A percentile compares a stretch with the other conserved stretches of the same genome.
These are phyloP conservation scores for Ilyonectria mors-panacis DNA, from an alignment of 2,329 filamentous ascomycete species.

Conservation along the genomic window DNA sequence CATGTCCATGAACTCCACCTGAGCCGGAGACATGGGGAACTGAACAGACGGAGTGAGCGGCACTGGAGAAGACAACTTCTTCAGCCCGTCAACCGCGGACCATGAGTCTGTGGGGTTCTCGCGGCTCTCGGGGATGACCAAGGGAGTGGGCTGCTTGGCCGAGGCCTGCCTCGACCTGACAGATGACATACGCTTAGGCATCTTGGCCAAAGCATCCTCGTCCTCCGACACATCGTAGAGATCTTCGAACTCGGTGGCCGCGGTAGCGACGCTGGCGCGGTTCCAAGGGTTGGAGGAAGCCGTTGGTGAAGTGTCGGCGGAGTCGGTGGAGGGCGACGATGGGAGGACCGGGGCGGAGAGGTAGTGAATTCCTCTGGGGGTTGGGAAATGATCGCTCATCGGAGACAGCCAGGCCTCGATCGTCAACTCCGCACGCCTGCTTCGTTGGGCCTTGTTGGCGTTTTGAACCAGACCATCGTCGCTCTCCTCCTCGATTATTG, in stretches of 20 bases:
- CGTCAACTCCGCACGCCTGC: constrained; percentile 58
- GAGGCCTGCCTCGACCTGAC: constrained; percentile 60
- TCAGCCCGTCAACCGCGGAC: constrained; percentile 61
- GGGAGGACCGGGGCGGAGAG: constrained; percentile 74
- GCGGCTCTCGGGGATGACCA: constrained; percentile 66
- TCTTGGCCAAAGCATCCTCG: constrained; percentile 64
- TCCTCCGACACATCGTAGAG: constrained; percentile 90
- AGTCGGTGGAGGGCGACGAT: constrained; percentile 71
- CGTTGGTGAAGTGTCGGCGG: constrained; percentile 69
- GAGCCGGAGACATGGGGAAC: constrained; percentile 82
- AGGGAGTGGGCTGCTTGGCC: constrained; percentile 56
- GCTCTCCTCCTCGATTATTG: constrained; percentile 73
- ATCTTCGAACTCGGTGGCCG: constrained; percentile 84
- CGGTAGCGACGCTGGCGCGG: constrained; percentile 73
- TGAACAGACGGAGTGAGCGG: constrained; percentile 75
- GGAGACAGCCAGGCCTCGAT: constrained; percentile 73
- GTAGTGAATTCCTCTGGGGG: constrained; percentile 77
- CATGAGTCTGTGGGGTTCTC: constrained; percentile 56
- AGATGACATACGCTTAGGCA: constrained; percentile 48
- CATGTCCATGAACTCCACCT: constrained; percentile 78
- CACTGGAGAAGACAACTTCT: constrained; percentile 70
- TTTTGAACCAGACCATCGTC: constrained; percentile 54
- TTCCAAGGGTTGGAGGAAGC: constrained; percentile 74
- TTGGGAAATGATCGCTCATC: constrained; percentile 77
- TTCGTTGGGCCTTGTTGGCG: constrained; percentile 38